phyloP scores from a whole-genome alignment of 2,329 filamentous ascomycete genomes.

The Neurospora crassa region DNA sequence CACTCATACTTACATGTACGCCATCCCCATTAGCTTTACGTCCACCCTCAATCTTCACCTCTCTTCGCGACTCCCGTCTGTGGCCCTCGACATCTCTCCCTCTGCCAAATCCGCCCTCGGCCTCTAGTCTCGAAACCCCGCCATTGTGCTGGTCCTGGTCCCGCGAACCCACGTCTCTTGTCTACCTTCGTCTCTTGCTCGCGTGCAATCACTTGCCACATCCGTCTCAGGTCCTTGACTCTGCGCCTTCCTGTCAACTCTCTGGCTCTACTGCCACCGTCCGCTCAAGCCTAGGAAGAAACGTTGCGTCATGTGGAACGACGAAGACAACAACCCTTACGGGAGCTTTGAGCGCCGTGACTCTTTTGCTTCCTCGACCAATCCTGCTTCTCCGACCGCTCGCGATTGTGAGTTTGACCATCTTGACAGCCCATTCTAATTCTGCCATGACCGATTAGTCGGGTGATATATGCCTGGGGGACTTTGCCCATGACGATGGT shows the following conservation, averaged over 20 bases:
- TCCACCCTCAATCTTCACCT: neutral
- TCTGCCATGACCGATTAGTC: slow-evolving; percentile 13
- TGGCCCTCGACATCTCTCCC: neutral
- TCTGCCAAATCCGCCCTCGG: neutral
- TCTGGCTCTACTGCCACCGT: slow-evolving; percentile 1
- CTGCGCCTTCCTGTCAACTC: slow-evolving; percentile 2
- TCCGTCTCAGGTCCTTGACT: neutral
- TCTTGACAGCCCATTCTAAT: neutral
- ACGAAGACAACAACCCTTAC: slow-evolving; percentile 98
- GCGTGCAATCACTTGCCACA: neutral
- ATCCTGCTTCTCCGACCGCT: slow-evolving; percentile 52
- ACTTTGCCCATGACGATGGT: slow-evolving; percentile 18
- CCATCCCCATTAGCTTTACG: neutral
- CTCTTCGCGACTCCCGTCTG: neutral
- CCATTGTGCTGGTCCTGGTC: neutral
- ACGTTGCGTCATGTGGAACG: slow-evolving; percentile 73
- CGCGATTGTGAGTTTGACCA: slow-evolving; percentile 45
- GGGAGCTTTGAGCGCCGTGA: slow-evolving; percentile 84
- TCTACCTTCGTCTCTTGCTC: neutral
- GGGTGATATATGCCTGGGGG: slow-evolving; percentile 17
- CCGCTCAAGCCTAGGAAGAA: slow-evolving; percentile 18
- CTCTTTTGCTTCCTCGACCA: slow-evolving; percentile 60
- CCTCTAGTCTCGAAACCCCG: neutral
- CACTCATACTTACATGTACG: neutral
- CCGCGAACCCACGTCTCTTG: neutral